Conservation (phyloP, 176 grass and related monocot species). For the Dendrocalamus sinicus region DNA sequence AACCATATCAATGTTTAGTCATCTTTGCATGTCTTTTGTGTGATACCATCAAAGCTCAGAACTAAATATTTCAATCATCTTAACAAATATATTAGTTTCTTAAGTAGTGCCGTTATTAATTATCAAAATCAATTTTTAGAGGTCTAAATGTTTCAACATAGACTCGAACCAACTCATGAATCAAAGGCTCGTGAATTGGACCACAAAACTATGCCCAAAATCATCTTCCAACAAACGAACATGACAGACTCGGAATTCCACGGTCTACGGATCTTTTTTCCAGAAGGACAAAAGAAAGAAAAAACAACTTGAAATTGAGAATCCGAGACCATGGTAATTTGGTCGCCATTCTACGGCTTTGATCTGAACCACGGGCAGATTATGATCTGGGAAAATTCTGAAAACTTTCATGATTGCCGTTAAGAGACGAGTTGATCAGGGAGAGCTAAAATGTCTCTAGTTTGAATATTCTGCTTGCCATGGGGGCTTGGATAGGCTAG, state of each 20-base stretch:
- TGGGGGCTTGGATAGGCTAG: neutral
- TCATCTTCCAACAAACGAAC: neutral
- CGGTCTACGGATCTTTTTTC: neutral
- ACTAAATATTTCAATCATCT: too few species aligned
- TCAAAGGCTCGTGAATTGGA: neutral
- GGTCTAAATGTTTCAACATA: too few species aligned
- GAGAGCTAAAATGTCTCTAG: neutral
- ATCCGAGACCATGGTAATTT: neutral
- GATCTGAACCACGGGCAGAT: neutral
- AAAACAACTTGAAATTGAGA: neutral
- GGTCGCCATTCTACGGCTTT: neutral
- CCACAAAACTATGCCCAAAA: too few species aligned
- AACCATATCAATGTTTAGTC: too few species aligned
- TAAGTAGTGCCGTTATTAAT: too few species aligned
- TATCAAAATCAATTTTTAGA: too few species aligned
- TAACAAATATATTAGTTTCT: too few species aligned
- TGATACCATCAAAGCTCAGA: too few species aligned
- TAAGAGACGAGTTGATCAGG: neutral
- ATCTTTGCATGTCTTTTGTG: too few species aligned
- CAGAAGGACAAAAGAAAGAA: neutral
- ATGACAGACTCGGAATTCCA: neutral
- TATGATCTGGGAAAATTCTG: neutral
- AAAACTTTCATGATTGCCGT: neutral
- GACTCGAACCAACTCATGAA: too few species aligned
- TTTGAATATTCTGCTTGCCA: slow-evolving; percentile 19